Evolutionary conservation across 345 rosid species (phyloP), one percentile per base, ranked within the genome.

Genomic region (Populus nigra): DNA sequence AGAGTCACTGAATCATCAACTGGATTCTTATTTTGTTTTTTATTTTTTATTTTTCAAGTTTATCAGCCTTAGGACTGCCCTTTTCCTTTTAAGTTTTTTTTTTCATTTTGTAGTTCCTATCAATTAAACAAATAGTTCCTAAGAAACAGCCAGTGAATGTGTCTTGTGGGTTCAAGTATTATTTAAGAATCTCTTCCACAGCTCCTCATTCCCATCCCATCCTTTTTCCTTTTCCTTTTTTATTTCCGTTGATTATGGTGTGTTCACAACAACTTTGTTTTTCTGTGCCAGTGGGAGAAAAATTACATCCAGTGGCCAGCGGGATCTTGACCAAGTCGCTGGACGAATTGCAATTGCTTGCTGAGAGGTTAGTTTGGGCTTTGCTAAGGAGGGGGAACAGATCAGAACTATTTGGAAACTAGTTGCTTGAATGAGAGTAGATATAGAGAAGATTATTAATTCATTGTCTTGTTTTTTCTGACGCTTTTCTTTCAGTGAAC

Each of bases 251-350:
- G 35, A 8, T 3, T 15, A 27, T 29, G 31, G 20, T 27, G 62
- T 7, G 29, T 29, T 71, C 1, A 71, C 39, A 49, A 1, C 5
- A 16, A 53, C 11, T 29, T 68, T 23, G 18, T 25, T 36, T 39
- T 69, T 59, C 35, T 5, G 18, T 16, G 7, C 11, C 92, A 92
- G 98, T 31, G 98, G 96, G 73, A 90, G 98, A 79, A 89, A 29
- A 84, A 94, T 94, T 78, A 92, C 97, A 11, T 94, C 98, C 27
- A 92, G 82, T 17, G 97, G 98, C 25, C 94, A 86, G 69, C 77
- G 98, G 59, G 98, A 94, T 86, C 93, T 94, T 53, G 98, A 94
- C 82, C 96, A 94, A 82, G 98, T 94, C 69, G 94, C 98, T 9
- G 96, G 98, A 16, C 88, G 91, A 66, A 88, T 89, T 50, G 55